Conservation (phyloP, 192 early-diverging fungal genomes). For the Coemansia sp. region DNA sequence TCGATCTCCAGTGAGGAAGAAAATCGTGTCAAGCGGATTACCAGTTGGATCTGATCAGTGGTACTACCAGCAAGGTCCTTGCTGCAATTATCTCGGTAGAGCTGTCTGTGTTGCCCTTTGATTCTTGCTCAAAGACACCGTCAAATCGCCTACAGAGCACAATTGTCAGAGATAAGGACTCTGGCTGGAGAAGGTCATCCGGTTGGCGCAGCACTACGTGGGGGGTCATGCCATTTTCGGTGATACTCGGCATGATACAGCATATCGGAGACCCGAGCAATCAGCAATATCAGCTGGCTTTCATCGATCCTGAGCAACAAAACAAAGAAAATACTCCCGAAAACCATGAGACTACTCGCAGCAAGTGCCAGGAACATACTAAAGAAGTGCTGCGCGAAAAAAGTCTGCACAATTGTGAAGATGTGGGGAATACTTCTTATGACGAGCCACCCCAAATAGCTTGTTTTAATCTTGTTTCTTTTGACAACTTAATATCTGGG, state of each 20-base stretch:
- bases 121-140: conserved; percentile 1
- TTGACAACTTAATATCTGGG: background rate
- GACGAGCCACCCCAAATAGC: background rate
- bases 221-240: conserved; percentile 77
- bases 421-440: background rate
- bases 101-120: conserved; percentile 55
- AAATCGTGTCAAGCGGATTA: background rate
- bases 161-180: conserved; percentile 68
- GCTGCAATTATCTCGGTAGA: conserved; percentile 81
- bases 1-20: background rate
- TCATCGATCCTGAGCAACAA: conserved; percentile 70
- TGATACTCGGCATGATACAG: conserved; percentile 68
- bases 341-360: conserved; percentile 73
- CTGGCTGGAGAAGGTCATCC: conserved; percentile 76
- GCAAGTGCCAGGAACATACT: conserved; percentile 69
- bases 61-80: conserved; percentile 20
- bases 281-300: conserved; percentile 56
- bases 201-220: conserved; percentile 69
- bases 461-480: background rate
- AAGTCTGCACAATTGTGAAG: conserved; percentile 46
- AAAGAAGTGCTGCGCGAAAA: conserved; percentile 62
- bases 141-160: conserved; percentile 35
- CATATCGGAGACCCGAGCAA: conserved; percentile 63
- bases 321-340: conserved; percentile 62
- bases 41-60: background rate